Percentiles rank a stretch among this genome's conserved stretches.
These are phyloP conservation scores for Starmera stellimalicola DNA, from an alignment of 1,139 yeast genomes.

Conservation along the genomic window DNA sequence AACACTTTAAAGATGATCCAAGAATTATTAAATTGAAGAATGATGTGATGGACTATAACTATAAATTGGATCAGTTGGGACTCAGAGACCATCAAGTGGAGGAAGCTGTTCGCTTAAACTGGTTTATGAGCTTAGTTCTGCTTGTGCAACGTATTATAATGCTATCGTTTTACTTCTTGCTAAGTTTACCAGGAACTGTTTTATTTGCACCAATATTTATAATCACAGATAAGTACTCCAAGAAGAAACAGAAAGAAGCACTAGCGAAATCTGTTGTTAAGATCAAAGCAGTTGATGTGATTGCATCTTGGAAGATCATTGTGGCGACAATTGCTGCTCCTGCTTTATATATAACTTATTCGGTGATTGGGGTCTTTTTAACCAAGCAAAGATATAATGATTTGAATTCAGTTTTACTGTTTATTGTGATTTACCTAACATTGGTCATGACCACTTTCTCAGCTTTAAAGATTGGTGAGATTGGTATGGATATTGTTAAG, in stretches of 20 bases:
- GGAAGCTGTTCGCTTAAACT: slow-evolving; percentile 20
- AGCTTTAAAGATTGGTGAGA: slow-evolving; percentile 65
- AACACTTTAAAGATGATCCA: slow-evolving; percentile 49
- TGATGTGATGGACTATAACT: slow-evolving; percentile 47
- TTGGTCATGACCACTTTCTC: slow-evolving; percentile 58
- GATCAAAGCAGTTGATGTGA: slow-evolving; percentile 61
- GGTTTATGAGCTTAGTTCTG: slow-evolving; percentile 22
- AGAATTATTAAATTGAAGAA: slow-evolving; percentile 41
- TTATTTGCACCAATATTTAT: slow-evolving; percentile 62
- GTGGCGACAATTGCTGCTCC: slow-evolving; percentile 66
- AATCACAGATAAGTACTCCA: slow-evolving; percentile 44
- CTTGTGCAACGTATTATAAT: slow-evolving; percentile 23
- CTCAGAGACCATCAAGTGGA: slow-evolving; percentile 68
- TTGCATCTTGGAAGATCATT: slow-evolving; percentile 71
- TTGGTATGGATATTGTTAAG: slow-evolving; percentile 63
- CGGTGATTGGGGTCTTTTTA: slow-evolving; percentile 39
- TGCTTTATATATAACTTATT: slow-evolving; percentile 52
- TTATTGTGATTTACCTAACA: slow-evolving; percentile 33
- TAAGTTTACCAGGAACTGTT: slow-evolving; percentile 60
- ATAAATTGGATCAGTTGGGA: slow-evolving; percentile 41
- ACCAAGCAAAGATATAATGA: slow-evolving; percentile 23
- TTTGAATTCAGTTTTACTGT: slow-evolving; percentile 20
- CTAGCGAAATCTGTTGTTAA: slow-evolving; percentile 60
- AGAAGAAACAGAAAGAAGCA: slow-evolving; percentile 49
- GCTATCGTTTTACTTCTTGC: slow-evolving; percentile 22